phyloP scores from a whole-genome alignment of 73 alveolate species.

The Breviolum minutum region DNA sequence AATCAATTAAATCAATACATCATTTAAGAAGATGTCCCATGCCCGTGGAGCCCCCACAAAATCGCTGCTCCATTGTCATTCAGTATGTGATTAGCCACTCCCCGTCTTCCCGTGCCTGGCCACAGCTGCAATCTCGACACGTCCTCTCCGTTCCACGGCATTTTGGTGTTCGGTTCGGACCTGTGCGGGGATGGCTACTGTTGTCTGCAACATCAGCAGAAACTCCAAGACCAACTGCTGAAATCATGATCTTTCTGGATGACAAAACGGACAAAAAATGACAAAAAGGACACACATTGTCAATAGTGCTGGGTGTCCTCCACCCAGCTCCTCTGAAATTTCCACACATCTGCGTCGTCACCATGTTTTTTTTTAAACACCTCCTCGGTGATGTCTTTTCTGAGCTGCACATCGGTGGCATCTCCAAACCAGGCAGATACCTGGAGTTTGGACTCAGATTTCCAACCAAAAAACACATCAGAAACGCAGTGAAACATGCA shows the following conservation, averaged over 20 bases:
- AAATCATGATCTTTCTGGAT: background rate
- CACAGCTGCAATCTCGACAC: conserved; percentile 13
- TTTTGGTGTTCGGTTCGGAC: background rate
- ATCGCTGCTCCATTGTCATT: background rate
- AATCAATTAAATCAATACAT: too few species aligned
- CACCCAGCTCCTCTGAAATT: too few species aligned
- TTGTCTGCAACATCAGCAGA: background rate
- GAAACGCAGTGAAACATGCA: too few species aligned
- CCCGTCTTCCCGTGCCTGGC: background rate
- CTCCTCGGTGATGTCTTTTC: conserved; percentile 56
- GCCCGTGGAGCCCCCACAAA: too few species aligned
- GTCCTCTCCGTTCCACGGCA: background rate
- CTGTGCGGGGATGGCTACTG: background rate
- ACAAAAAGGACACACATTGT: too few species aligned
- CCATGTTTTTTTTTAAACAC: too few species aligned
- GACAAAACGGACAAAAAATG: background rate
- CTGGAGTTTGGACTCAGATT: too few species aligned
- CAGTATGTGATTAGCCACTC: background rate
- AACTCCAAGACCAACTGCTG: background rate
- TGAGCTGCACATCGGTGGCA: background rate
- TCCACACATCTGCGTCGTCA: too few species aligned
- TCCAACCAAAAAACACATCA: too few species aligned
- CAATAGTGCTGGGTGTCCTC: too few species aligned
- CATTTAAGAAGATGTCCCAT: too few species aligned
- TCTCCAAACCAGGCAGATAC: conserved; percentile 56